Conservation (phyloP, 352 stramenopile genomes). For the Globisporangium polare region DNA sequence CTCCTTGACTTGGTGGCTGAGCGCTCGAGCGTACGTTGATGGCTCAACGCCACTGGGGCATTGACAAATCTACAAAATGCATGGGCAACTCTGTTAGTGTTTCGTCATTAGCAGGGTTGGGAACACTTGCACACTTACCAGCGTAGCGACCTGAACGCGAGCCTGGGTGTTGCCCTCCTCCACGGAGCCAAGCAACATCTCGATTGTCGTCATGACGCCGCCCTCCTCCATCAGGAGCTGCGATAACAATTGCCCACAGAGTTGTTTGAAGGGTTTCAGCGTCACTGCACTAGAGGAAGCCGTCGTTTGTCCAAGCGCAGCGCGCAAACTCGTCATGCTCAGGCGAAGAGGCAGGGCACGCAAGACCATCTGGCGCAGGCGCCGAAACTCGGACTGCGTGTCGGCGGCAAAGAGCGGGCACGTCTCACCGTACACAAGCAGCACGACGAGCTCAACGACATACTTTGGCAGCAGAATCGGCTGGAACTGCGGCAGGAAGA, state of each 20-base stretch:
- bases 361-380: constrained; percentile 39
- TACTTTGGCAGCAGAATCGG: constrained; percentile 82
- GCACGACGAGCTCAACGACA: constrained; percentile 60
- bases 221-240: constrained; percentile 62
- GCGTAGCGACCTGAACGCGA: constrained; percentile 69
- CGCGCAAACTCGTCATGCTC: constrained; percentile 72
- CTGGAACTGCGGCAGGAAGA: constrained; percentile 69
- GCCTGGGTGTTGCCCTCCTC: constrained; percentile 85
- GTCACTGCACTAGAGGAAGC: constrained; percentile 7
- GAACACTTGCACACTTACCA: constrained; percentile 25
- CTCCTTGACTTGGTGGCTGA: constrained; percentile 51
- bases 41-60: constrained; percentile 43
- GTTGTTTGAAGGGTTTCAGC: constrained; percentile 51
- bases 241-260: constrained; percentile 56
- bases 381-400: constrained; percentile 31
- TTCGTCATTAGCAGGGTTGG: too few relatives aligned
- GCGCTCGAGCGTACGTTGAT: constrained; percentile 34
- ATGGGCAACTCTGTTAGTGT: neutral
- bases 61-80: constrained; percentile 48
- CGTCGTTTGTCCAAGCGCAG: constrained; percentile 46
- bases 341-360: constrained; percentile 55
- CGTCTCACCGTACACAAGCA: constrained; percentile 55
- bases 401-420: constrained; percentile 8
- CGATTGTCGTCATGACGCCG: constrained; percentile 75
- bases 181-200: constrained; percentile 72